Percentiles rank a stretch among this genome's conserved stretches.
Conservation (phyloP, 106 monocot species). For the Phalaenopsis equestris region DNA sequence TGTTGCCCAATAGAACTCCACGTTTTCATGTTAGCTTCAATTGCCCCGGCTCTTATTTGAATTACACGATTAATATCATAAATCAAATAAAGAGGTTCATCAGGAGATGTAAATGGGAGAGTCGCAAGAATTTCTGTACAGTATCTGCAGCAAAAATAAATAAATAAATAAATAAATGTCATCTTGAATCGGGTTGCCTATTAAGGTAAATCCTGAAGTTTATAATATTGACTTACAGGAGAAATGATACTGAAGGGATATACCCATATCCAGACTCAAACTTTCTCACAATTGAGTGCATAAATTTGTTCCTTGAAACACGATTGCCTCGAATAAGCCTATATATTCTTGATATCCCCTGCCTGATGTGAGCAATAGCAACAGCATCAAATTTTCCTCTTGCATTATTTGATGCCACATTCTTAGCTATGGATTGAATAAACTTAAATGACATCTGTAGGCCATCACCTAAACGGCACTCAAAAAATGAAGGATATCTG, state of each 20-base stretch:
- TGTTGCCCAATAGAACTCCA: conserved; percentile 68
- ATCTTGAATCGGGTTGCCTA: conserved; percentile 1
- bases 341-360: conserved; percentile 91
- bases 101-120: conserved; percentile 76
- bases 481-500: conserved; percentile 97
- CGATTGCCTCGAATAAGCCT: conserved; percentile 82
- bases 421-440: conserved; percentile 44
- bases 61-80: conserved; percentile 93
- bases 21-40: conserved; percentile 87
- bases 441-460: conserved; percentile 90
- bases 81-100: conserved; percentile 94
- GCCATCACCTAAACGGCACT: conserved; percentile 93
- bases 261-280: conserved; percentile 79
- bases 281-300: conserved; percentile 88
- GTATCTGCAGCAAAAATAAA: conserved; percentile 44
- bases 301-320: conserved; percentile 86
- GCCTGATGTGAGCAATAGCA: conserved; percentile 59
- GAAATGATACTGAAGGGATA: conserved; percentile 55
- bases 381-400: conserved; percentile 49
- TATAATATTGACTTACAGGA: conserved; percentile 62
- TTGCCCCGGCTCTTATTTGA: conserved; percentile 74
- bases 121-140: conserved; percentile 90
- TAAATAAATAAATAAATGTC: not conserved
- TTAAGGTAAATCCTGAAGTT: not conserved
- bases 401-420: conserved; percentile 21